Base-by-base conservation (phyloP, 2,329 filamentous ascomycete species). In the Basipetospora chlamydospora region DNA sequence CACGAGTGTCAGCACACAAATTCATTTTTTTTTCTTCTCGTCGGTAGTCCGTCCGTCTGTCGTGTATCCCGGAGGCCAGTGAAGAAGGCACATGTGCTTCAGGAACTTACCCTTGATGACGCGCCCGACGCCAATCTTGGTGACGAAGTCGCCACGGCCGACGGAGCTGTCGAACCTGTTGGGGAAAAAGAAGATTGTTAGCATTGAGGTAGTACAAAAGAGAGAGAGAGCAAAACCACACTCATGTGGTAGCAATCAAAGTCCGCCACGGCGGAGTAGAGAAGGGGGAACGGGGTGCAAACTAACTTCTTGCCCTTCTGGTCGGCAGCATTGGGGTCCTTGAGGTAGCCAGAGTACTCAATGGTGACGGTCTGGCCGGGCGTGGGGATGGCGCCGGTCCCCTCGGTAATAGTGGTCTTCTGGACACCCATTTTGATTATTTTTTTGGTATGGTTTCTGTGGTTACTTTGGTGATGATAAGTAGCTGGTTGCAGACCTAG, bases 331-430 rank as follows among this genome's bases (percentile, higher is more conserved):
- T 52, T 60, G 16, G 63, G 51, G 51, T 92, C 78, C 60, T 80
- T 81, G 44, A 96, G 69, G 61, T 67, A 94, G 49, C 90, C 90
- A 28, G 80, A 90, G 70, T 96, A 96, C 61, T 90, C 75, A 53
- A 96, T 93, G 52, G 71, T 73, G 51, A 96, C 83, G 18, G 61
- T 73, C 56, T 95, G 76, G 46, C 83, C 80, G 12, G 53, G 49
- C 45, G 60, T 53, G 40, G 88, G 82, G 45, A 59, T 64, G 49
- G 74, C 55, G 39, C 67, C 66, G 50, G 69, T 67, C 51, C 88
- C 87, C 43, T 70, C 58, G 25, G 60, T 52, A 48, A 77, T 56
- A 44, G 71, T 58, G 34, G 66, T 69, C 67, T 85, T 92, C 41
- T 64, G 69, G 51, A 94, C 82, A 57, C 70, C 78, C 80, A 86